phyloP scores from a whole-genome alignment of 139 green algal genomes.

The Dunaliella primolecta region DNA sequence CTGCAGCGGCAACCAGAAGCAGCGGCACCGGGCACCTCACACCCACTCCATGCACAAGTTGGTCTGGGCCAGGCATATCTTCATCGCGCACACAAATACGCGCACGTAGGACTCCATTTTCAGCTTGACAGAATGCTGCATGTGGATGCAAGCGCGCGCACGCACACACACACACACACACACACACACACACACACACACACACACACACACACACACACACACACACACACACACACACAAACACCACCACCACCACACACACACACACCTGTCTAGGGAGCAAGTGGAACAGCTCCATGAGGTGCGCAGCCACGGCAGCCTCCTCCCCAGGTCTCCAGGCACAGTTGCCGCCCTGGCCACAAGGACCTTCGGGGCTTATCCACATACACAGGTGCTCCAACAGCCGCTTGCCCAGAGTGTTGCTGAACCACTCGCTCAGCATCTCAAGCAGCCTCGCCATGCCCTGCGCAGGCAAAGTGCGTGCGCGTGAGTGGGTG shows the following conservation, averaged over 20 bases:
- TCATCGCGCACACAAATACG: too few relatives aligned
- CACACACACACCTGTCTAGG: slow-evolving; percentile 55
- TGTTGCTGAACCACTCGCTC: slow-evolving; percentile 89
- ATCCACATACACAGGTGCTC: slow-evolving; percentile 93
- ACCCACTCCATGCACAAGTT: too few relatives aligned
- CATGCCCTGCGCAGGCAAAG: slow-evolving; percentile 43
- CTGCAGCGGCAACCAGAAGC: neutral
- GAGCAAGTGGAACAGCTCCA: slow-evolving; percentile 96
- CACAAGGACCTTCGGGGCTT: slow-evolving; percentile 52
- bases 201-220: too few relatives aligned
- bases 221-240: too few relatives aligned
- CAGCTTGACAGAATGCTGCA: too few relatives aligned
- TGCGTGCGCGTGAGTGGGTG: too few relatives aligned
- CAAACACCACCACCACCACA: too few relatives aligned
- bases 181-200: too few relatives aligned
- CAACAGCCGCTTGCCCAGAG: slow-evolving; percentile 91
- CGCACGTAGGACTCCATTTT: too few relatives aligned
- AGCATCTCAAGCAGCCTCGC: slow-evolving; percentile 80
- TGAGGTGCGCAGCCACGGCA: slow-evolving; percentile 77
- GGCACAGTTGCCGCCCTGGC: slow-evolving; percentile 1
- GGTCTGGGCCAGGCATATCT: too few relatives aligned
- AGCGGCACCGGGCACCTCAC: neutral
- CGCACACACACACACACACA: too few relatives aligned
- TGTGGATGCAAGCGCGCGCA: too few relatives aligned
- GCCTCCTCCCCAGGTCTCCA: slow-evolving; percentile 72